Conservation (phyloP, 257 asterid genomes). For the Lantana camara region DNA sequence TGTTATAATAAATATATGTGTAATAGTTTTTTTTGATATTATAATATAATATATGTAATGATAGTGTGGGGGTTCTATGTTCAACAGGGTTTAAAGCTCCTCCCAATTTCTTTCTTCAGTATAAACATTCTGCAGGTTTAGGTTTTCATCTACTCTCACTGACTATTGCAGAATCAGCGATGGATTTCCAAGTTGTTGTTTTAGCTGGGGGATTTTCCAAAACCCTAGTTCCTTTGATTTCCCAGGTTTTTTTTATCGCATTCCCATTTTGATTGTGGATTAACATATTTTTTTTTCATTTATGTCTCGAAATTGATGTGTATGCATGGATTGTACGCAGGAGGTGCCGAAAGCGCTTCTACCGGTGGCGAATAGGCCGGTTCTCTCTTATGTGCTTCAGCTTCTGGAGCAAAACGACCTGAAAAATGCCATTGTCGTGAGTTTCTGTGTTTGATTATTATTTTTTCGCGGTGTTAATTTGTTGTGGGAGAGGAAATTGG, state of each 20-base stretch:
- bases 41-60: too few relatives aligned
- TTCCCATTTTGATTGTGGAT: background rate
- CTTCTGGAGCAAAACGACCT: slow-evolving; percentile 82
- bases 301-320: slow-evolving; percentile 12
- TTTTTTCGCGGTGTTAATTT: slow-evolving; percentile 14
- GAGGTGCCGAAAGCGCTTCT: slow-evolving; percentile 89
- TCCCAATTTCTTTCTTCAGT: too few relatives aligned
- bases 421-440: slow-evolving; percentile 75
- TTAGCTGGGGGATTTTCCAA: slow-evolving; percentile 92
- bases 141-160: background rate
- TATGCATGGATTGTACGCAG: slow-evolving; percentile 37
- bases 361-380: slow-evolving; percentile 90
- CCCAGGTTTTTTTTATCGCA: slow-evolving; percentile 51
- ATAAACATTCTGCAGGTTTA: too few relatives aligned
- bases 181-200: slow-evolving; percentile 96
- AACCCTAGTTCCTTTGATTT: slow-evolving; percentile 82
- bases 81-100: too few relatives aligned
- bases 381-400: slow-evolving; percentile 78
- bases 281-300: background rate
- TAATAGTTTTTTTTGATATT: too few relatives aligned
- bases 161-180: slow-evolving; percentile 4
- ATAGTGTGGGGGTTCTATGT: too few relatives aligned
- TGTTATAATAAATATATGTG: too few relatives aligned
- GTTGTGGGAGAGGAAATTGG: slow-evolving; percentile 25
- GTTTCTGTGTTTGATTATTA: slow-evolving; percentile 22